Evolutionary conservation across 331 rosid species (phyloP).

Genomic region (Prunus yedoensis): DNA sequence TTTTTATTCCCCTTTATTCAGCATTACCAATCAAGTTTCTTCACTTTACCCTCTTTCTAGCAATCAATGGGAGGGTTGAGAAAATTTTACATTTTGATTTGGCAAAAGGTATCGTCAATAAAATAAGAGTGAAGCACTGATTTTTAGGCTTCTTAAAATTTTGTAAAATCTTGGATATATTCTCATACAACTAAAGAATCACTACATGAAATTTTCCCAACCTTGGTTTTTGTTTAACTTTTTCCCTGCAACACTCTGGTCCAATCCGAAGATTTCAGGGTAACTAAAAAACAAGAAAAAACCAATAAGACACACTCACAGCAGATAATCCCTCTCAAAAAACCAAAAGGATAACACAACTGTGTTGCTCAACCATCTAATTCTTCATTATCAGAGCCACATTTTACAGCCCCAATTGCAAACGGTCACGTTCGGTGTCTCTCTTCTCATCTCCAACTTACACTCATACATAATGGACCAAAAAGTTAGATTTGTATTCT

Average conservation of each 20-base stretch:
- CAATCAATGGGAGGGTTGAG: not conserved
- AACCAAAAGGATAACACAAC: not conserved
- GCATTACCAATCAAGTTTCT: not conserved
- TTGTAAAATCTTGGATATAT: not conserved
- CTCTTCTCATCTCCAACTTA: not conserved
- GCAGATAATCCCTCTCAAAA: not conserved
- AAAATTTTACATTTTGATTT: not conserved
- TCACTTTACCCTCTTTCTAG: not conserved
- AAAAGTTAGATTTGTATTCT: not conserved
- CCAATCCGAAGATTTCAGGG: not conserved
- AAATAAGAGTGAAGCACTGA: not conserved
- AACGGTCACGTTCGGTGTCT: not conserved
- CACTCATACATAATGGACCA: not conserved
- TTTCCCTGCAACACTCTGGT: not conserved
- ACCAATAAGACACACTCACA: not conserved
- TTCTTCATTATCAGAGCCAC: not conserved
- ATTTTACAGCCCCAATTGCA: constrained; percentile 3
- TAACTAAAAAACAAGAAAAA: not conserved
- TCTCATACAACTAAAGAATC: not conserved
- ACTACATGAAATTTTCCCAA: not conserved
- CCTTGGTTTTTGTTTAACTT: not conserved
- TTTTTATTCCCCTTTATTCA: not conserved
- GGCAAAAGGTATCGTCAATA: not conserved
- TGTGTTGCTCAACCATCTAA: not conserved
- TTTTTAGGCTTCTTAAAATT: not conserved